Base-by-base conservation (phyloP, 164 flowering plant species). In the Cinnamomum micranthum region DNA sequence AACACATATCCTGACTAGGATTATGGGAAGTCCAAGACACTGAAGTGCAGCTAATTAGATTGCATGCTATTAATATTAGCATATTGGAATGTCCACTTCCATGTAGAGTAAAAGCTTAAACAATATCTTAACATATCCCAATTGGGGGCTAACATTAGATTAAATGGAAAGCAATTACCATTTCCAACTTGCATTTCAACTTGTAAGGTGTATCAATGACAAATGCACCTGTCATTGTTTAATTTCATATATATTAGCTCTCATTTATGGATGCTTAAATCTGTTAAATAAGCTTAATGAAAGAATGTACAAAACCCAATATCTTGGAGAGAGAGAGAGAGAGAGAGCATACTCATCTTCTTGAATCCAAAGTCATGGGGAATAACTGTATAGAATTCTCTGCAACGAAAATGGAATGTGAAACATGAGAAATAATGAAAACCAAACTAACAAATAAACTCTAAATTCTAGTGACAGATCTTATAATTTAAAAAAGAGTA, bases 351-450 rank as follows among this genome's bases (percentile, higher is more conserved):
- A 95, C 99, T 77, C 97, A 92, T 95, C 82, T 95, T 93, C 70
- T 82, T 89, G 71, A 88, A 95, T 59, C 99, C 97, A 76, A 91
- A 95, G 79, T 95, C 97, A 81, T 93, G 99, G 74, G 99, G 99
- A 70, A 95, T 89, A 19, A 91, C 92, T 14, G 99, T 88, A 76
- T 93, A 95, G 72, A 95, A 95, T 81, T 91, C 95, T 70, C 98
- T 95, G 91, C 79, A 79, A 83, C 0, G 59, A 65, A 72, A 80
- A 60, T n/a, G 31, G 31, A 59, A n/a, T 28, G 47, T 22, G 60
- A 27, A 72, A 72, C 5, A 62, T 41, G 47, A 28, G 24, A 71
- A 55, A 23, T 20, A 60, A 25, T 23, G n/a, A 58, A 59, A 31
- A 10, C 11, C 9, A 41, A 41, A 41, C 7, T 41, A 41, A 41